phyloP scores from a whole-genome alignment of 73 alveolate species.

The Paramecium primaurelia region DNA sequence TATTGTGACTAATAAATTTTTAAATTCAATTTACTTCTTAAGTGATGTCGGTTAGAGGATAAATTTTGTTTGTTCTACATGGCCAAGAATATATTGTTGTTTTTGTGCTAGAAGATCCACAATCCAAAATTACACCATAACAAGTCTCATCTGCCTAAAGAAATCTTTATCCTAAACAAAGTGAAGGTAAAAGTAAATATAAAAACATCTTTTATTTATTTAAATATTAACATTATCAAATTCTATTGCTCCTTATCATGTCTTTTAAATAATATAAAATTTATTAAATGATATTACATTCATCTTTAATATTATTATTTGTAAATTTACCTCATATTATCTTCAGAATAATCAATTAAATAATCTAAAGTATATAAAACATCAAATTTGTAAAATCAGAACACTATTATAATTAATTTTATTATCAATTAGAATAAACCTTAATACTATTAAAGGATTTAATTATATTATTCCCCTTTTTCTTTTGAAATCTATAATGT shows the following conservation, averaged over 20 bases:
- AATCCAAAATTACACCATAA: conserved; percentile 55
- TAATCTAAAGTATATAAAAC: no score
- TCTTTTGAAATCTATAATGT: no score
- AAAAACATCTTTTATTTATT: neutral
- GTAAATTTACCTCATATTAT: neutral
- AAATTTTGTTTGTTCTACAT: conserved; percentile 14
- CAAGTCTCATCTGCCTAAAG: conserved; percentile 38
- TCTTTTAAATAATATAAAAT: no score
- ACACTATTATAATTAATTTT: no score
- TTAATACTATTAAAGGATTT: no score
- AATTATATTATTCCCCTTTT: no score
- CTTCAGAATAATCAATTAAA: no score
- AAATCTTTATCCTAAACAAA: neutral
- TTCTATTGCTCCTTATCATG: neutral
- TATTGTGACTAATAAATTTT: neutral
- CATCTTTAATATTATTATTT: neutral
- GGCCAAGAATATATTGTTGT: conserved; percentile 43
- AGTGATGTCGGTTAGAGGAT: conserved; percentile 24
- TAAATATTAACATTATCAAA: neutral
- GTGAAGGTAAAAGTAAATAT: neutral
- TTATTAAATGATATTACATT: neutral
- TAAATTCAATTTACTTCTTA: neutral
- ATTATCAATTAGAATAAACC: no score
- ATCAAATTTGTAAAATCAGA: no score
- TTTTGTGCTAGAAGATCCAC: conserved; percentile 61